Evolutionary conservation across 257 asterid genomes (phyloP), one percentile per base, ranked within the genome.

Genomic region (Ehretia macrophylla): DNA sequence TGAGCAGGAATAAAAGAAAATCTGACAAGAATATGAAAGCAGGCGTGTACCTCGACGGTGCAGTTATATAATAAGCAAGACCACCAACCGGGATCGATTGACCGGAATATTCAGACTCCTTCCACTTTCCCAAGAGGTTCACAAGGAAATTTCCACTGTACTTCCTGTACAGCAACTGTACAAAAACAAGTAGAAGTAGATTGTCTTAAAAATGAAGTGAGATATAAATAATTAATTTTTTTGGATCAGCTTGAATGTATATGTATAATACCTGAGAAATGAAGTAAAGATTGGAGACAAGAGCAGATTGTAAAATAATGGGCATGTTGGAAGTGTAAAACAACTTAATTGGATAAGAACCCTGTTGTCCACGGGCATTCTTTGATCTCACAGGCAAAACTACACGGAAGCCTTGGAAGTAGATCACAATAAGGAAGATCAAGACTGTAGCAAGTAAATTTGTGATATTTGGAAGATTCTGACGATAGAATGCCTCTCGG

Each of bases 301-400:
- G 94, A 11, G 95, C 95, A 46, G 95, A 87, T 60, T 87, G 95
- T 27, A 87, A 67, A 66, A 87, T 83, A 69, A 88, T 85, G 62
- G 96, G 96, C 96, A 88, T 88, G 39, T 85, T 88, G 67, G 96
- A 88, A 51, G 96, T 88, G 74, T 88, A 88, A 78, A 88, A 88
- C 51, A 88, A 61, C 76, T 88, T 88, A 58, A 88, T 88, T 17
- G 96, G 95, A 76, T 88, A 88, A 53, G 96, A 86, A 45, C 95
- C 95, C 73, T 86, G 95, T 64, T 86, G 95, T 20, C 96, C 95
- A 59, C 95, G 94, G 47, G 95, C 86, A 75, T 88, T 88, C 84
- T 88, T 88, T 4, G 96, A 85, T 64, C 96, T 81, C 66, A 88
- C 92, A 20, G 96, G 96, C 68, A 88, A 79, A 68, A 88, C 87